These are phyloP conservation scores for Didymella exigua DNA, from an alignment of 2,329 filamentous ascomycete species.

Conservation along the genomic window DNA sequence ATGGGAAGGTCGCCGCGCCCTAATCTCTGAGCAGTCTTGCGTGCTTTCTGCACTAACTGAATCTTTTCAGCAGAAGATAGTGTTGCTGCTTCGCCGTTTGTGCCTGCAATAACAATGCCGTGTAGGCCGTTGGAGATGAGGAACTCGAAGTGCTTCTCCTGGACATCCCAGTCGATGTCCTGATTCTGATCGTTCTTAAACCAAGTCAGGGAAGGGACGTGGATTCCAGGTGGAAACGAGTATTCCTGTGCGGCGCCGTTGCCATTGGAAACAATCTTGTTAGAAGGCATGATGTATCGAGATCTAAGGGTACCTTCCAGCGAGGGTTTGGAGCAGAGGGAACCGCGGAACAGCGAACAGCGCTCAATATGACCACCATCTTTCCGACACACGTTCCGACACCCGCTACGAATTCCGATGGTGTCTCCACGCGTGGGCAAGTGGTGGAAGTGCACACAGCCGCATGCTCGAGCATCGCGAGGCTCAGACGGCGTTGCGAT, in stretches of 20 bases:
- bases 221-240: conserved; percentile 58
- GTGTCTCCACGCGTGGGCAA: conserved; percentile 16
- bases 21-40: conserved; percentile 45
- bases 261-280: conserved; percentile 33
- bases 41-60: conserved; percentile 47
- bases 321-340: not conserved
- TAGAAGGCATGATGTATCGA: conserved; percentile 35
- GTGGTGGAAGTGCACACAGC: conserved; percentile 2
- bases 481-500: conserved; percentile 15
- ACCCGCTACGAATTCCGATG: conserved; percentile 24
- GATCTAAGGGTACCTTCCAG: not conserved
- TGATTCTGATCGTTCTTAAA: conserved; percentile 57
- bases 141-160: conserved; percentile 61
- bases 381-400: conserved; percentile 28
- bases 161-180: conserved; percentile 62
- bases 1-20: conserved; percentile 47
- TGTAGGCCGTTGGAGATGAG: conserved; percentile 61
- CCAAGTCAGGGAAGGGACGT: conserved; percentile 63
- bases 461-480: conserved; percentile 6
- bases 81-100: conserved; percentile 54
- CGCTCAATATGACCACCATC: conserved; percentile 23
- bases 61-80: conserved; percentile 50
- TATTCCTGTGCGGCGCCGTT: conserved; percentile 36
- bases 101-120: conserved; percentile 54
- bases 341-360: conserved; percentile 13